Evolutionary conservation across 2,329 filamentous ascomycete genomes (phyloP), one percentile per base, ranked within the genome.

Genomic region (Bipolaris cookei): DNA sequence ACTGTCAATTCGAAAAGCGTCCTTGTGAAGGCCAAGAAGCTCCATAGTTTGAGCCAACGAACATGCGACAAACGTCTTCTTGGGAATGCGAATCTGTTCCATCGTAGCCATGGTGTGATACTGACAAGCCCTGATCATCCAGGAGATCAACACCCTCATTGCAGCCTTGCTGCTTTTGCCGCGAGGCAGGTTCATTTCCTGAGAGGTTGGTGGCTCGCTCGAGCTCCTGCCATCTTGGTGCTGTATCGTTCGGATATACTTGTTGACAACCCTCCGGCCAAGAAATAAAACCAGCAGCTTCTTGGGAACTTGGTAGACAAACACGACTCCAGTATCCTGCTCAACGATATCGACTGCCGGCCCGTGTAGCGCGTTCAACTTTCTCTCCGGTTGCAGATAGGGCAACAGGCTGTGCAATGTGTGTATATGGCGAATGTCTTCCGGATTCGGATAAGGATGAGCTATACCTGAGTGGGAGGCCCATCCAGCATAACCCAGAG

Each of bases 111-210:
- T 59, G 8, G 45, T 65, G 10, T 46, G 25, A 1, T 18, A 28
- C 2, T 49, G 48, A 42, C 68, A 71, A 2, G 68, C 69, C 5
- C 63, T 60, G 1, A 34, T 41, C 68, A 72, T 70, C 68, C 69
- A 72, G 1, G 63, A 38, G 5, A 69, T 16, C 6, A 72, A 25
- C 6, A 65, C 58, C 4, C 44, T 64, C 8, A 68, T 16, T 1
- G 65, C 61, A 1, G 58, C 38, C 6, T 58, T 54, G 37, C 66
- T 66, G 11, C 55, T 44, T 3, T 28, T 7, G 3, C 46, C 54
- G 2, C 25, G 20, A 3, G 67, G 67, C 2, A 72, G 14, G 6
- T 32, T n/a, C 10, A 71, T 37, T 11, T 52, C 43, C 21, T 68
- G 66, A 1, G 21, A 32, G 0, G 50, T 51, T 2, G 59, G 54